phyloP scores from a whole-genome alignment of 2,329 filamentous ascomycete genomes.

The Paramyrothecium sp. region DNA sequence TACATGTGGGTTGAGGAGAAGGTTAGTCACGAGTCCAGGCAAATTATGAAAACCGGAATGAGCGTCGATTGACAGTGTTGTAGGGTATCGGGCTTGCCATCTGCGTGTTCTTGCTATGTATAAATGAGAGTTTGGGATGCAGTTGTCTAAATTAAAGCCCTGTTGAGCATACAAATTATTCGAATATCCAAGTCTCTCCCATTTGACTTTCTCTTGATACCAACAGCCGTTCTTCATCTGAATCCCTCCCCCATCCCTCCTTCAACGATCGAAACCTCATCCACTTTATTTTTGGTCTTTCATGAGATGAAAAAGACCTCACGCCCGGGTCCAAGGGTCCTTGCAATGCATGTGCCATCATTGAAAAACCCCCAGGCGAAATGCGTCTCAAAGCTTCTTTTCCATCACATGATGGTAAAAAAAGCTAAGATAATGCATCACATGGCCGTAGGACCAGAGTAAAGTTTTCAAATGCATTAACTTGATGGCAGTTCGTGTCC shows the following conservation, averaged over 20 bases:
- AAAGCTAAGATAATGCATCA: not conserved
- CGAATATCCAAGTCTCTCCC: not conserved
- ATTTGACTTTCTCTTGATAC: not conserved
- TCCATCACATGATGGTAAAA: not conserved
- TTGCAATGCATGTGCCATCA: not conserved
- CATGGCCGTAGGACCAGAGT: not conserved
- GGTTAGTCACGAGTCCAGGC: not conserved
- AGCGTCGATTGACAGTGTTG: not conserved
- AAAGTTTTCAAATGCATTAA: not conserved
- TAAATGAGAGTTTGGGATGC: not conserved
- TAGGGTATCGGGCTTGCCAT: not conserved
- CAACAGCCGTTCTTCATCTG: not conserved
- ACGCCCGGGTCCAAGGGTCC: not conserved
- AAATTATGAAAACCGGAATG: not conserved
- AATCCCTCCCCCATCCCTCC: not conserved
- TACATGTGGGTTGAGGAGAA: not conserved
- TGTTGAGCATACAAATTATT: not conserved
- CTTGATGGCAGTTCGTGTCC: not conserved
- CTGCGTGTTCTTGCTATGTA: not conserved
- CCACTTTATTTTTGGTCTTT: not conserved
- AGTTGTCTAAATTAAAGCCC: not conserved
- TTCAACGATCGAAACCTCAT: not conserved
- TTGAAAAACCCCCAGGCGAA: not conserved
- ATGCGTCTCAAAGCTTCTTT: not conserved
- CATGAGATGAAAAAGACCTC: not conserved